Evolutionary conservation across 2,329 filamentous ascomycete genomes (phyloP).

Genomic region (Aspergillus tamarii): DNA sequence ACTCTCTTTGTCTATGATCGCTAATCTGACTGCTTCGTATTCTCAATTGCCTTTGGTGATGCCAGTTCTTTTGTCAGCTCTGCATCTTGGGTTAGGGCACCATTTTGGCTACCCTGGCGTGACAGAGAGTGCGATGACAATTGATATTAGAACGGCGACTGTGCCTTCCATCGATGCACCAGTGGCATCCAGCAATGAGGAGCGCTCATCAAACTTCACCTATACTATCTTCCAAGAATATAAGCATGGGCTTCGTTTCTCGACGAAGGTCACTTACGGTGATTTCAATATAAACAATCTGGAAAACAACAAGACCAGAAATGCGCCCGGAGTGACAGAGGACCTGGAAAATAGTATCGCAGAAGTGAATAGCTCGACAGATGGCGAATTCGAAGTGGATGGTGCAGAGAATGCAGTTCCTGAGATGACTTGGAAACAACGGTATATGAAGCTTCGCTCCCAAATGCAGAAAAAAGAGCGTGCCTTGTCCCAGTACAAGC

Average conservation of each 20-base stretch:
- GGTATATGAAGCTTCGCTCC: conserved; percentile 40
- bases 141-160: conserved; percentile 26
- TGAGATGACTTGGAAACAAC: conserved; percentile 44
- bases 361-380: conserved; percentile 27
- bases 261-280: conserved; percentile 31
- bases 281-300: conserved; percentile 18
- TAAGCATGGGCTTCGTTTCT: conserved; percentile 26
- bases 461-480: conserved; percentile 45
- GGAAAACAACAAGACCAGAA: conserved; percentile 13
- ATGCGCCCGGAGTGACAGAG: conserved; percentile 10
- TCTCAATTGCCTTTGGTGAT: conserved; percentile 28
- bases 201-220: conserved; percentile 12
- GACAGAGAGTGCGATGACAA: conserved; percentile 27
- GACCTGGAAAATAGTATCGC: conserved; percentile 20
- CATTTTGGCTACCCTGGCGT: conserved; percentile 35
- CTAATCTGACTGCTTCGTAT: conserved; percentile 34
- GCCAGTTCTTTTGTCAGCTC: conserved; percentile 33
- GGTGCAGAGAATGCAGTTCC: conserved; percentile 24
- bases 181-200: conserved; percentile 12
- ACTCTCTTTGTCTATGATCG: conserved; percentile 37
- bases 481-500: conserved; percentile 43
- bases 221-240: conserved; percentile 35
- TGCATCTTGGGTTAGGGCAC: conserved; percentile 41
- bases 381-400: conserved; percentile 34
- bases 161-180: conserved; percentile 8